Evolutionary conservation across 345 rosid species (phyloP).

Genomic region (Heritiera fomes): DNA sequence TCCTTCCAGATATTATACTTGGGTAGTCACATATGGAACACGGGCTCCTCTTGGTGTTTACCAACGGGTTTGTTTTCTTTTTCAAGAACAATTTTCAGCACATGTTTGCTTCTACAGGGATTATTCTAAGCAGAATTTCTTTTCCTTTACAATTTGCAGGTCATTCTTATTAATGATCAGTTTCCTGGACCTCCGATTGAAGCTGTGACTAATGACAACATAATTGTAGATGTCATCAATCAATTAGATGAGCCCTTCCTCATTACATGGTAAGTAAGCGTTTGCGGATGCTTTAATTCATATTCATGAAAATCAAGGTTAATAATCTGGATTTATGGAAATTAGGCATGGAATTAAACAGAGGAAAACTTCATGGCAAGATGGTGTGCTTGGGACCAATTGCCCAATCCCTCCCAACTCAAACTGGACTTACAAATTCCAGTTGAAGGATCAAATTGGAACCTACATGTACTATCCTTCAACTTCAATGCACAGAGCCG

Average conservation of each 20-base stretch:
- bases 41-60: conserved; percentile 18
- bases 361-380: conserved; percentile 78
- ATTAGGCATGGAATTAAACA: conserved; percentile 77
- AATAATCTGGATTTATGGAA: not conserved
- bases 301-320: not conserved
- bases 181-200: conserved; percentile 92
- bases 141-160: conserved; percentile 40
- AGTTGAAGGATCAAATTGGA: conserved; percentile 82
- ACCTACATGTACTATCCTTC: conserved; percentile 71
- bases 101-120: not conserved
- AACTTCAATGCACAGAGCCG: conserved; percentile 60
- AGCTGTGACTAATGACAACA: conserved; percentile 74
- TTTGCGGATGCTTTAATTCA: not conserved
- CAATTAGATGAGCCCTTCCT: conserved; percentile 76
- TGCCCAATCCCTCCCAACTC: conserved; percentile 74
- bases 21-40: conserved; percentile 18
- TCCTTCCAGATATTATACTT: conserved; percentile 7
- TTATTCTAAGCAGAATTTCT: not conserved
- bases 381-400: conserved; percentile 88
- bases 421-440: conserved; percentile 85
- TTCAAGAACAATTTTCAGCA: not conserved
- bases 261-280: conserved; percentile 56
- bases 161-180: conserved; percentile 72
- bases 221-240: conserved; percentile 68
- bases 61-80: conserved; percentile 10